Conservation (phyloP, 2,329 filamentous ascomycete genomes). For the Botrytis medusae region DNA sequence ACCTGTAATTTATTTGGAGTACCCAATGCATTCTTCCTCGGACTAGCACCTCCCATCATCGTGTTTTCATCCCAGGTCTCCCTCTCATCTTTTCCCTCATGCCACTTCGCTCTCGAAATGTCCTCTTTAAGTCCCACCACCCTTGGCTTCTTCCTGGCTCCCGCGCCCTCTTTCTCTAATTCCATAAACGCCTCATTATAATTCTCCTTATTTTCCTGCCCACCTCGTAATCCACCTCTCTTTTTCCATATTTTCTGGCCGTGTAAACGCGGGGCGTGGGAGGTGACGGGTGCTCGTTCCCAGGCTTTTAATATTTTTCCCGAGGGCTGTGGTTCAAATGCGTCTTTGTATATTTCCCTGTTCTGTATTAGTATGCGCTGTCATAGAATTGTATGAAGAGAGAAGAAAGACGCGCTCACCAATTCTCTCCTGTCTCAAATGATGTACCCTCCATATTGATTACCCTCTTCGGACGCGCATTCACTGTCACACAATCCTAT, state of each 20-base stretch:
- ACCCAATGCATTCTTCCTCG: conserved; percentile 26
- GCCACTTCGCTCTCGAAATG: conserved; percentile 41
- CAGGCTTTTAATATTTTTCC: conserved; percentile 31
- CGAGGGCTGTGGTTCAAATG: conserved; percentile 32
- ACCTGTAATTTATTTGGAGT: conserved; percentile 11
- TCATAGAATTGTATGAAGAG: neutral
- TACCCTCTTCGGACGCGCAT: neutral
- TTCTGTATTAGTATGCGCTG: neutral
- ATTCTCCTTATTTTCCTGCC: conserved; percentile 31
- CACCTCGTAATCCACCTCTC: conserved; percentile 20
- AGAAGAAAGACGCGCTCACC: conserved; percentile 26
- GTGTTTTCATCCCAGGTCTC: neutral
- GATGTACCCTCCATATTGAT: conserved; percentile 7
- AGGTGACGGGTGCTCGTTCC: conserved; percentile 38
- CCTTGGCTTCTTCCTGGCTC: conserved; percentile 42
- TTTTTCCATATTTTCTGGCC: conserved; percentile 41
- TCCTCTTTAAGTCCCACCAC: conserved; percentile 36
- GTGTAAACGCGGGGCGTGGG: conserved; percentile 37
- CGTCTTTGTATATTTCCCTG: conserved; percentile 38
- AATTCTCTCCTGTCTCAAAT: conserved; percentile 19
- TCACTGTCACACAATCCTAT: conserved; percentile 2
- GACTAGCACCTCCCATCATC: conserved; percentile 20
- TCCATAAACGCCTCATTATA: conserved; percentile 36
- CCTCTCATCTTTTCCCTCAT: conserved; percentile 18
- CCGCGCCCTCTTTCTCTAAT: conserved; percentile 40